Evolutionary conservation across 2,329 filamentous ascomycete species (phyloP).

Genomic region (Aureobasidium musti): DNA sequence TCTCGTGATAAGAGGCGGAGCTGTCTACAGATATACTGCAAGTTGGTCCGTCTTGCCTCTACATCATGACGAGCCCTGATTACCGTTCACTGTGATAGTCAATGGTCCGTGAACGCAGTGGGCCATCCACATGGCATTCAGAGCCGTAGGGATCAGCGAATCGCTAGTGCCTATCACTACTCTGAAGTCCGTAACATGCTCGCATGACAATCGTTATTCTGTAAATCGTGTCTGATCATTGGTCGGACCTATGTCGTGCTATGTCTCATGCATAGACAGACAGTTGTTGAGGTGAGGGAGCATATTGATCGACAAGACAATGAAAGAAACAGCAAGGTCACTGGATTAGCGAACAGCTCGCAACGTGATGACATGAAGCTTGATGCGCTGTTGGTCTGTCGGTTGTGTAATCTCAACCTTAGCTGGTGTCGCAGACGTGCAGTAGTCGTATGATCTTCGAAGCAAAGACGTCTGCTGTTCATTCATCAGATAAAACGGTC

Average conservation of each 20-base stretch:
- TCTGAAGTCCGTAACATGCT: neutral
- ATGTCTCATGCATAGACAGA: neutral
- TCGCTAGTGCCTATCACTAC: neutral
- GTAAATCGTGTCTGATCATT: neutral
- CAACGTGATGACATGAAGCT: neutral
- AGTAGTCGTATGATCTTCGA: neutral
- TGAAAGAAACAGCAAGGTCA: neutral
- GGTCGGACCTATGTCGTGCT: neutral
- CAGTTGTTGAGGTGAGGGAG: neutral
- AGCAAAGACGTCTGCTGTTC: too few species aligned
- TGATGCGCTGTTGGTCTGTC: neutral
- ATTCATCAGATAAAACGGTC: neutral
- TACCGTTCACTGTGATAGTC: neutral
- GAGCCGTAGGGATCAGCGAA: neutral
- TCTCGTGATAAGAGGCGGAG: neutral
- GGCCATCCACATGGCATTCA: neutral
- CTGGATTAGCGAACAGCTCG: neutral
- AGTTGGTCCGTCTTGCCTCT: neutral
- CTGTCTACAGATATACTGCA: neutral
- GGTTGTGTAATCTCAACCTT: neutral
- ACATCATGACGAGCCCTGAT: neutral
- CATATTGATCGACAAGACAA: neutral
- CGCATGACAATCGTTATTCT: neutral
- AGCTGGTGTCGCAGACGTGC: neutral
- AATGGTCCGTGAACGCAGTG: neutral